Percentiles rank a stretch among this genome's conserved stretches.
Conservation (phyloP, 2,329 filamentous ascomycete genomes). For the Dendryphion nanum region DNA sequence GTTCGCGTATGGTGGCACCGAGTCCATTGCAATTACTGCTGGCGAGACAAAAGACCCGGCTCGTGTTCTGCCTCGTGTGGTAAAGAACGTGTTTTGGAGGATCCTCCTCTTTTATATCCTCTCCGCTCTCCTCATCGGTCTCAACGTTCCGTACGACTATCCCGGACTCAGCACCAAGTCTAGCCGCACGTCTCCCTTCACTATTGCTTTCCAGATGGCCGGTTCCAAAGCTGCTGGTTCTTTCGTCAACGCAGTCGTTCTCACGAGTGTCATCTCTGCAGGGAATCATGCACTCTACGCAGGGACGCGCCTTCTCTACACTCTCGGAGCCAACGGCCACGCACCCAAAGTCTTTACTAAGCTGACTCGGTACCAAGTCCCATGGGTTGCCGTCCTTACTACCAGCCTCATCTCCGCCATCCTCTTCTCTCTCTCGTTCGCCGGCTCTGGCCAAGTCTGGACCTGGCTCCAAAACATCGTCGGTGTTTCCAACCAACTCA, state of each 20-base stretch:
- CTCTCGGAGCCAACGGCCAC: conserved; percentile 56
- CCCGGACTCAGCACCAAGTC: conserved; percentile 35
- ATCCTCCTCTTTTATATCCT: conserved; percentile 41
- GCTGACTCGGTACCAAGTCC: conserved; percentile 44
- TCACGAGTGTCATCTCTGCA: conserved; percentile 59
- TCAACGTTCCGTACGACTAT: conserved; percentile 42
- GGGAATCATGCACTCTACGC: conserved; percentile 58
- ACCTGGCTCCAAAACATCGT: conserved; percentile 71
- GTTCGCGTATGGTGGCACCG: conserved; percentile 72
- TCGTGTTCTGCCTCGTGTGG: conserved; percentile 78
- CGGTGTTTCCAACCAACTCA: conserved; percentile 54
- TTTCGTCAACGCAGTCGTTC: conserved; percentile 65
- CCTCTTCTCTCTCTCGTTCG: conserved; percentile 46
- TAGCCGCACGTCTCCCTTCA: conserved; percentile 58
- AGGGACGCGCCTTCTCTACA: conserved; percentile 55
- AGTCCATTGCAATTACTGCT: conserved; percentile 73
- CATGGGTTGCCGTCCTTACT: conserved; percentile 36
- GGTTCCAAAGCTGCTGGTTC: conserved; percentile 60
- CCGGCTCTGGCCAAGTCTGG: conserved; percentile 38
- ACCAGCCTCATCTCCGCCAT: conserved; percentile 37
- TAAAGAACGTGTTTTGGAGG: conserved; percentile 81
- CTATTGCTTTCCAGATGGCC: conserved; percentile 63
- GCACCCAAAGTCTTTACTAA: conserved; percentile 69
- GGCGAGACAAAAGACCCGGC: conserved; percentile 77
- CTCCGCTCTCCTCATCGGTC: conserved; percentile 41